Percentiles rank a stretch among this genome's conserved stretches.
These are phyloP conservation scores for Harringtonia aguacate DNA, from an alignment of 2,329 filamentous ascomycete genomes.

Conservation along the genomic window DNA sequence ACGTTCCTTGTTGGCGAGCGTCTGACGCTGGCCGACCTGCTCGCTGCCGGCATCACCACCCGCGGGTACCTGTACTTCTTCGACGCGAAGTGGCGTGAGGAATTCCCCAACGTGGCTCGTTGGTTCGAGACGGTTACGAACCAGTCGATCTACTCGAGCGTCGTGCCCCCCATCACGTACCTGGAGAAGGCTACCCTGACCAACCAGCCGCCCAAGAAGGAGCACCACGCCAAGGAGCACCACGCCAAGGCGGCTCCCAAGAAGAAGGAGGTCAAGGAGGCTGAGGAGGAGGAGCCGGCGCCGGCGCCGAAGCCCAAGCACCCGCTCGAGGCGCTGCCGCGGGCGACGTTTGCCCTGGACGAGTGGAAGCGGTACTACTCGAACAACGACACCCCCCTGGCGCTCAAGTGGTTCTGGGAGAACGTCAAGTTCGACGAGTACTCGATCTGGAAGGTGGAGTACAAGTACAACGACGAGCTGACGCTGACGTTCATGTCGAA, in stretches of 20 bases:
- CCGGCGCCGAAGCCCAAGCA: slow-evolving; percentile 83
- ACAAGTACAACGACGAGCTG: slow-evolving; percentile 99
- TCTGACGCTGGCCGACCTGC: slow-evolving; percentile 91
- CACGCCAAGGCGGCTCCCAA: slow-evolving; percentile 16
- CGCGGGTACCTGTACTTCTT: slow-evolving; percentile 93
- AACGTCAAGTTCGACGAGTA: slow-evolving; percentile 90
- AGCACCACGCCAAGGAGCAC: slow-evolving; percentile 32
- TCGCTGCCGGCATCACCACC: slow-evolving; percentile 64
- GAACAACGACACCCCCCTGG: slow-evolving; percentile 78
- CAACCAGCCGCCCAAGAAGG: slow-evolving; percentile 65
- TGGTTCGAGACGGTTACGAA: slow-evolving; percentile 94
- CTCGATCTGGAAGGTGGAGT: slow-evolving; percentile 87
- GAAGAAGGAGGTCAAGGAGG: no score
- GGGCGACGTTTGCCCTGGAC: slow-evolving; percentile 73
- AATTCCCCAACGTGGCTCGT: slow-evolving; percentile 77
- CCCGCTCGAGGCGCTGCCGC: slow-evolving; percentile 76
- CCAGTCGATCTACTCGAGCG: slow-evolving; percentile 81
- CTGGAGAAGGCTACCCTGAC: slow-evolving; percentile 70
- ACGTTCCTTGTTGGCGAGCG: slow-evolving; percentile 98
- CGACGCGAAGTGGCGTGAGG: slow-evolving; percentile 75
- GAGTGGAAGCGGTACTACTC: slow-evolving; percentile 99
- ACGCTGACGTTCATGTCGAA: slow-evolving; percentile 97
- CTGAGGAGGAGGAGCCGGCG: slow-evolving; percentile 37
- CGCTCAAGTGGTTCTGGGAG: slow-evolving; percentile 98
- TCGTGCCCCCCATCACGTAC: slow-evolving; percentile 64